phyloP scores from a whole-genome alignment of 2,329 filamentous ascomycete genomes.

The Calonectria multiphialidica region DNA sequence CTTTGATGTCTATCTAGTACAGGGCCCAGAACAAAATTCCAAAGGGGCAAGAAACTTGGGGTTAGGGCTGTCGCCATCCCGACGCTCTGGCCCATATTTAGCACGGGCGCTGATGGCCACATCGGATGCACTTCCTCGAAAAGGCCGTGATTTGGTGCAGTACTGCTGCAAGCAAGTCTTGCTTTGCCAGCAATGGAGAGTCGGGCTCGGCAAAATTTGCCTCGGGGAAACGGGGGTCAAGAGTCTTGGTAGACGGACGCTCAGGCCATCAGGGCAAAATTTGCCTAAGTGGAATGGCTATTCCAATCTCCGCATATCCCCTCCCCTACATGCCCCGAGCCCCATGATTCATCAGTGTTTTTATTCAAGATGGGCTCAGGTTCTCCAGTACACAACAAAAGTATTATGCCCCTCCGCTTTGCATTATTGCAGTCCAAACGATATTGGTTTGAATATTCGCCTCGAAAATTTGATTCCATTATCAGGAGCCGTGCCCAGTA shows the following conservation, averaged over 20 bases:
- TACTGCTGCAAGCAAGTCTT: not conserved
- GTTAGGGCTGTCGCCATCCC: not conserved
- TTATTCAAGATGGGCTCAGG: too few species aligned
- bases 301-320: not conserved
- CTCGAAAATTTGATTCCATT: too few species aligned
- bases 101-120: not conserved
- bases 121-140: not conserved
- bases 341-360: not conserved
- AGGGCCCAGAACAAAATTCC: not conserved
- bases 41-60: not conserved
- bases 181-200: too few species aligned
- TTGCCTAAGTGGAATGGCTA: not conserved
- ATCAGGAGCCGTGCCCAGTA: too few species aligned
- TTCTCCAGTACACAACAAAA: too few species aligned
- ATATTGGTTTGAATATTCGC: too few species aligned
- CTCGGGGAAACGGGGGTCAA: not conserved
- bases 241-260: not conserved
- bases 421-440: too few species aligned
- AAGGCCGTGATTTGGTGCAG: too few species aligned
- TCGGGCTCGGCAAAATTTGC: not conserved
- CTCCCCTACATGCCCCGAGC: not conserved
- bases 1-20: not conserved
- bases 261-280: not conserved
- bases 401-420: too few species aligned
- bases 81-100: not conserved